Evolutionary conservation across 1,284 basidiomycete species (phyloP), one percentile per base, ranked within the genome.

Genomic region (Wallemia ichthyophaga): DNA sequence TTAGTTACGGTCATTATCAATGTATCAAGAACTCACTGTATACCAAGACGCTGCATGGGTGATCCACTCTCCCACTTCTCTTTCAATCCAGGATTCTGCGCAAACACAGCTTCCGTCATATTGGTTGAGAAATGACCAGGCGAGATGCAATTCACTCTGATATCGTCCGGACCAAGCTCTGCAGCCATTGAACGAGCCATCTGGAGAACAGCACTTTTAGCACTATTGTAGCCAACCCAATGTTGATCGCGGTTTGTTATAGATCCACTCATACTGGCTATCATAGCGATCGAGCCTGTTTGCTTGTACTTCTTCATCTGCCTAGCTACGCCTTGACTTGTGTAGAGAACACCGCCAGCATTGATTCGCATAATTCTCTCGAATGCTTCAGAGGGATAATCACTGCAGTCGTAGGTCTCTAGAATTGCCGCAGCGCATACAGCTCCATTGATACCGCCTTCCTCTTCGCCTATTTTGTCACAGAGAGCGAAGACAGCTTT

Each of bases 261-360:
- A 59, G 79, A 79, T 19, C 84, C 86, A 56, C 81, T 83, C 83
- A 89, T 87, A 61, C 82, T 85, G 24, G 82, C 85, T 64, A 88
- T 80, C 62, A 86, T 70, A 63, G 85, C 76, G 63, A 89, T 85
- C 64, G 83, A 85, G 1, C 84, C 85, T 17, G 75, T 73, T n/a
- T 73, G 76, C 3, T 78, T 76, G 63, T 80, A 83, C 27, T 78
- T 74, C 21, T 67, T 72, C 82, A 84, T 85, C 69, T 83, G 78
- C 60, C 78, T 73, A 5, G 83, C 84, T 11, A 80, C 83, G 0
- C 82, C 82, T 67, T 85, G 82, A 5, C 82, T 82, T 7, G 82
- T 82, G 65, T 79, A 80, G 62, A 86, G 70, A 27, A 82, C 82
- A 1, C 84, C 85, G 59, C 77, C 79, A 53, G 78, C 76, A 70